Evolutionary conservation across 768 basidiomycete species (phyloP), one percentile per base, ranked within the genome.

Genomic region (Dacryopinax primogenitus): DNA sequence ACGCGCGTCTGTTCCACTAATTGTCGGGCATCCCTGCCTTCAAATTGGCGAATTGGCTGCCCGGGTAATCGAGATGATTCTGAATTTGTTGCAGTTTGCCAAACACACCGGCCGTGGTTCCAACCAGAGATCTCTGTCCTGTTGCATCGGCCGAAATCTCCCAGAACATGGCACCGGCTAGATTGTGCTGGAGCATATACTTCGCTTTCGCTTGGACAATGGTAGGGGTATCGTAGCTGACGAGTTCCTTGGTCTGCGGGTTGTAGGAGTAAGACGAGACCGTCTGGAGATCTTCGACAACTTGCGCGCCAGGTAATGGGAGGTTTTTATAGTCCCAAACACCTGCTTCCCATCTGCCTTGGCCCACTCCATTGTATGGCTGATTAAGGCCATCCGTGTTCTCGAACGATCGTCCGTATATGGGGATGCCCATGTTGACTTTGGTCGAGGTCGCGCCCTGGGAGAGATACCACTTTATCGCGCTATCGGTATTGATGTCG

Each of bases 241-340:
- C 84, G 28, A 90, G 79, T 70, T 88, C 86, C 65, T 76, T 74
- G 69, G 79, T 86, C n/a, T 76, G 68, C 2, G 83, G 71, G 72
- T 91, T 84, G 74, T 90, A 92, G 13, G 86, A 86, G 73, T 90
- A 91, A 68, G 85, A 85, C 12, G 86, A 80, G n/a, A 89, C 83
- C 65, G 87, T 83, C 3, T 78, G 81, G 2, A 78, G 75, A 72
- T 92, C 87, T 72, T 90, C 84, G 70, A 78, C 81, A 41, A 89
- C 82, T 63, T 80, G 73, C 3, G 85, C 69, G 21, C 76, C 78
- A 66, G 75, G 71, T 73, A 83, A 71, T 23, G 89, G 90, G 26
- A 92, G 82, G 32, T 71, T 78, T 34, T 84, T 84, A 78, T 91
- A 90, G n/a, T 87, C 84, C 74, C 88, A 91, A 67, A 88, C 79